Base-by-base conservation (phyloP, 768 basidiomycete genomes). In the Mrakia gelida region DNA sequence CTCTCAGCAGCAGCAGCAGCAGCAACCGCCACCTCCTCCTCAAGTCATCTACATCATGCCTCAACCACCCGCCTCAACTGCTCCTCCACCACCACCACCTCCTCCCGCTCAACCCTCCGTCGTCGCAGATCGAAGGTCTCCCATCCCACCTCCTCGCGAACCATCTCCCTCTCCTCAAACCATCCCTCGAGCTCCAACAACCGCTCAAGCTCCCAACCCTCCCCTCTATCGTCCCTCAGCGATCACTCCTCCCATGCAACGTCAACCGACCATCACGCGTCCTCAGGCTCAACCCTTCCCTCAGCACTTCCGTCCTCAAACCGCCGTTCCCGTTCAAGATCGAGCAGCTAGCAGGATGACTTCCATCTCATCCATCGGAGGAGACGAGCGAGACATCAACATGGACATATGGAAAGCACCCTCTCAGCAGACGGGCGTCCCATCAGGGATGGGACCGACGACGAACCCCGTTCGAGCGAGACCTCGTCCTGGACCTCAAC, bases 21-120 rank as follows among this genome's bases (percentile, higher is more conserved):
- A n/a, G n/a, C n/a, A 38, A 38, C 67, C 41, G 2, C 8, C 41
- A 1, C 38, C 67, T n/a, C 67, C 67, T 34, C 67, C 67, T 41
- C 67, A 70, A 45, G 67, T 70, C 21, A 70, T 70, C 67, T 70
- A 70, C 38, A 70, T 70, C 67, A 70, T 70, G 67, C 67, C 32
- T 43, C 67, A 32, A 23, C 41, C 67, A 41, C 67, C 67, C 41
- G 67, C 38, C 34, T 3, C 38, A 45, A 21, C 67, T 3, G 26
- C 67, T n/a, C 34, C 67, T n/a, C 67, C 38, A 1, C 18, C 34
- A 1, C 26, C 67, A 41, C 34, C 65, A 26, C 32, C 38, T 41
- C 32, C 38, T 41, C 65, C 65, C 7, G 2, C 34, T 3, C 16
- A 32, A 5, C 21, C 67, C 9, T 38, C 30, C 18, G 49, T 52